Conservation (phyloP, 2,329 filamentous ascomycete species). For the Hymenotorrendiella dingleyae region DNA sequence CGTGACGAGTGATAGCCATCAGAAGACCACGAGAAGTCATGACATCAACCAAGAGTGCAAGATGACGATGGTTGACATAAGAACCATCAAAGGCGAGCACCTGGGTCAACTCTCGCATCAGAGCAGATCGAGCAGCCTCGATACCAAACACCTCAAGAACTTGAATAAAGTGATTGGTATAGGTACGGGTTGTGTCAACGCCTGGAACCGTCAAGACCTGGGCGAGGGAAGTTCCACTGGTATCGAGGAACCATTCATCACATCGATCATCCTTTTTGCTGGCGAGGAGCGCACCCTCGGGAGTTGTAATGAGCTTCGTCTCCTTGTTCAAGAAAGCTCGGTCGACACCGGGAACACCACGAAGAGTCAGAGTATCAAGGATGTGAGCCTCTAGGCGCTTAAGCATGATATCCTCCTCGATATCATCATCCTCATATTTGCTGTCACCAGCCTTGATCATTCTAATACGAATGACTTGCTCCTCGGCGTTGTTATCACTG, state of each 20-base stretch:
- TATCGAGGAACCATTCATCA: slow-evolving; percentile 94
- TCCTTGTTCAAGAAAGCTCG: slow-evolving; percentile 90
- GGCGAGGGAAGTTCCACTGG: slow-evolving; percentile 79
- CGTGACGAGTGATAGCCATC: slow-evolving; percentile 94
- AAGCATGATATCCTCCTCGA: slow-evolving; percentile 86
- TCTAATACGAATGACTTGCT: slow-evolving; percentile 89
- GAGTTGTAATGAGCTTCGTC: slow-evolving; percentile 57
- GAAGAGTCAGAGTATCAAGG: slow-evolving; percentile 82
- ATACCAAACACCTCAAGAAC: slow-evolving; percentile 94
- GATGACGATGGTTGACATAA: slow-evolving; percentile 97
- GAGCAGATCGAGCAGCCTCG: slow-evolving; percentile 80
- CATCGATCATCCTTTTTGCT: slow-evolving; percentile 69
- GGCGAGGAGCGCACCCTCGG: slow-evolving; percentile 68
- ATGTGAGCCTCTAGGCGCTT: slow-evolving; percentile 90
- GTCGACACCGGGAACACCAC: slow-evolving; percentile 83
- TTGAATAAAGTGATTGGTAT: slow-evolving; percentile 94
- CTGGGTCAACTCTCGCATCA: slow-evolving; percentile 82
- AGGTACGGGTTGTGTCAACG: slow-evolving; percentile 79
- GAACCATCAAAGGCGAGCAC: slow-evolving; percentile 98
- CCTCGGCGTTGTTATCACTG: slow-evolving; percentile 95
- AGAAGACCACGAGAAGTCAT: slow-evolving; percentile 95
- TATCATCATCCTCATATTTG: slow-evolving; percentile 66
- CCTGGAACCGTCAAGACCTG: slow-evolving; percentile 82
- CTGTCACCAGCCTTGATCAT: slow-evolving; percentile 65
- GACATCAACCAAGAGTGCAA: slow-evolving; percentile 90